These are phyloP conservation scores for Coprinopsis sp. DNA, from an alignment of 768 basidiomycete species.

Conservation along the genomic window DNA sequence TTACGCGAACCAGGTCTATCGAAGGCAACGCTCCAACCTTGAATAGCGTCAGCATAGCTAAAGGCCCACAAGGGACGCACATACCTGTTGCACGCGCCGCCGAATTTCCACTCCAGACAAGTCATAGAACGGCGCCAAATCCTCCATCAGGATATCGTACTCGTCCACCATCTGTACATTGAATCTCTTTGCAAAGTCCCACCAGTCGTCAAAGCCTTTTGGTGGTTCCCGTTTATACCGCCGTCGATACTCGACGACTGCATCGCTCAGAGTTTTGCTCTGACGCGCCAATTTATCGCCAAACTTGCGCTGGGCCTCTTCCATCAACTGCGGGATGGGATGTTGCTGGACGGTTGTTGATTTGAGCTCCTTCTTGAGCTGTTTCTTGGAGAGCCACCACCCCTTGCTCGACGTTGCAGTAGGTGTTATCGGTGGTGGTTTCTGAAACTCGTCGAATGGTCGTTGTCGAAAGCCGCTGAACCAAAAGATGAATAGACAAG, in stretches of 20 bases:
- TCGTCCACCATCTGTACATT: slow-evolving; percentile 83
- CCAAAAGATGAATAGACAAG: slow-evolving; percentile 8
- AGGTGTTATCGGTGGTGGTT: background rate
- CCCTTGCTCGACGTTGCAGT: slow-evolving; percentile 4
- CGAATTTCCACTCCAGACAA: slow-evolving; percentile 70
- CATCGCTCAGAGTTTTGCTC: slow-evolving; percentile 72
- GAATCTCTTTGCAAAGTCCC: slow-evolving; percentile 68
- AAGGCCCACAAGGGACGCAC: background rate
- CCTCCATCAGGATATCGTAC: slow-evolving; percentile 74
- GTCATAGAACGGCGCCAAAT: slow-evolving; percentile 83
- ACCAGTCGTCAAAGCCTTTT: slow-evolving; percentile 90
- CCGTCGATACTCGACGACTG: slow-evolving; percentile 75
- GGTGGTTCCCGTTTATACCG: slow-evolving; percentile 81
- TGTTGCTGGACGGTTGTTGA: slow-evolving; percentile 48
- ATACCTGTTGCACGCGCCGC: slow-evolving; percentile 54
- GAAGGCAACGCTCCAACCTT: slow-evolving; percentile 77
- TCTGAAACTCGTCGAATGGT: background rate
- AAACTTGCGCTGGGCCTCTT: slow-evolving; percentile 75
- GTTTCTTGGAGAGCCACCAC: slow-evolving; percentile 2
- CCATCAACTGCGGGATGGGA: slow-evolving; percentile 83
- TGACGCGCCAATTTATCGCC: slow-evolving; percentile 63
- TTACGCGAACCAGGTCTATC: slow-evolving; percentile 81
- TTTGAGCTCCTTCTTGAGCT: background rate
- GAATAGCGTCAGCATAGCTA: background rate
- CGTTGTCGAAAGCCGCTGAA: slow-evolving; percentile 7